Evolutionary conservation across 2,329 filamentous ascomycete species (phyloP).

Genomic region (Aspergillus neoniger): DNA sequence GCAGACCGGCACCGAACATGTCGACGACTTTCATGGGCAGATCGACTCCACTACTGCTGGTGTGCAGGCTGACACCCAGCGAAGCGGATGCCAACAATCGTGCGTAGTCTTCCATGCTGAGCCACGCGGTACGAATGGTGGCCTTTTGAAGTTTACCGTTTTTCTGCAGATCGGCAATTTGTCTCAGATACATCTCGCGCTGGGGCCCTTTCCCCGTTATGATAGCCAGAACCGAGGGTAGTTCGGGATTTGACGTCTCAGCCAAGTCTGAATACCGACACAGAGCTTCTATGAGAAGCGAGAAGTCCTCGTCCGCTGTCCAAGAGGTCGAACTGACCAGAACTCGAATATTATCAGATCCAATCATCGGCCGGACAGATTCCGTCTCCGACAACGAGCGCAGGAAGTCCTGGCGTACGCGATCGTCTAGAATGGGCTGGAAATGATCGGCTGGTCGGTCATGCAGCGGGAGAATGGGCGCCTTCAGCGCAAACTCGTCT

Average conservation of each 20-base stretch:
- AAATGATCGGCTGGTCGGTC: conserved; percentile 86
- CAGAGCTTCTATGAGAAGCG: conserved; percentile 79
- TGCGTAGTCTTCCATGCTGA: conserved; percentile 82
- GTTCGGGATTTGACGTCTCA: conserved; percentile 45
- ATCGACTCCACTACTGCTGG: conserved; percentile 90
- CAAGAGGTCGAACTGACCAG: conserved; percentile 94
- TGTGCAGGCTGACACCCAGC: conserved; percentile 87
- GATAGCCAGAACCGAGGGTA: conserved; percentile 75
- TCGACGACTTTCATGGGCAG: conserved; percentile 99
- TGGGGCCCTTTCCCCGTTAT: conserved; percentile 95
- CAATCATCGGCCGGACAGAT: conserved; percentile 60
- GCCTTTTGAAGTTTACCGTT: conserved; percentile 68
- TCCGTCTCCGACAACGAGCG: conserved; percentile 65
- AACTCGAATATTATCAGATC: conserved; percentile 63
- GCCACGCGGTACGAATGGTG: conserved; percentile 77
- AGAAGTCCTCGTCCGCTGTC: conserved; percentile 96
- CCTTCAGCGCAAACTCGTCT: conserved; percentile 64
- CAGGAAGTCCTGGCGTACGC: conserved; percentile 62
- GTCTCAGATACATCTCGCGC: conserved; percentile 70
- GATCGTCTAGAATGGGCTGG: conserved; percentile 61
- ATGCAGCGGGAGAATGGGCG: conserved; percentile 72
- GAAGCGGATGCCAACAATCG: conserved; percentile 80
- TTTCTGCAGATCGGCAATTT: conserved; percentile 63
- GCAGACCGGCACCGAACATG: conserved; percentile 94
- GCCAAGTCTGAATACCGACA: conserved; percentile 66